These are phyloP conservation scores for Rhodotorula glutinis DNA, from an alignment of 1,284 basidiomycete species.

Conservation along the genomic window DNA sequence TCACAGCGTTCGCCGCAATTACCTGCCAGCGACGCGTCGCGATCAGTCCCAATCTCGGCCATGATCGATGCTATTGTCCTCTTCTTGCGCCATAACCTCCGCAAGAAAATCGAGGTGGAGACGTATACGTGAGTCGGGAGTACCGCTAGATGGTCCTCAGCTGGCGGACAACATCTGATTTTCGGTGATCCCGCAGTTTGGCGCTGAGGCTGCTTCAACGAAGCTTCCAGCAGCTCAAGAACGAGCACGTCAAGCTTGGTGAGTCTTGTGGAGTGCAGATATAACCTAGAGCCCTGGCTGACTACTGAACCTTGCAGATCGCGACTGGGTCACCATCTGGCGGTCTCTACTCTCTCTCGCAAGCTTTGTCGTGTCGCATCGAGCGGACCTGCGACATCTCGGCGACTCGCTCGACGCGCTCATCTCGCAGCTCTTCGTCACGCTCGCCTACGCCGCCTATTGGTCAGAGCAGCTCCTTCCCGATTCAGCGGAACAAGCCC, in stretches of 20 bases:
- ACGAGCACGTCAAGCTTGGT: conserved; percentile 26
- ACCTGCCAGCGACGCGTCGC: conserved; percentile 3
- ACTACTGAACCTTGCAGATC: conserved; percentile 15
- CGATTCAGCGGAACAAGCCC: conserved; percentile 22
- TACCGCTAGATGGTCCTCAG: too few relatives aligned
- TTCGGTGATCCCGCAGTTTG: conserved; percentile 10
- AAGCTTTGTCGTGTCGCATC: conserved; percentile 32
- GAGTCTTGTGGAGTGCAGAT: not conserved
- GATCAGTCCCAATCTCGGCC: conserved; percentile 26
- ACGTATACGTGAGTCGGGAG: conserved; percentile 29
- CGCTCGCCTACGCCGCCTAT: conserved; percentile 42
- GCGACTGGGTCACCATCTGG: conserved; percentile 43
- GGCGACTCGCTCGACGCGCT: conserved; percentile 28
- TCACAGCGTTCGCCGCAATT: conserved; percentile 37
- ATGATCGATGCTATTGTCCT: conserved; percentile 42
- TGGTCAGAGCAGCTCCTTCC: conserved; percentile 44
- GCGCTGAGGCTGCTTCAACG: conserved; percentile 31
- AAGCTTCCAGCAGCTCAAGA: conserved; percentile 37
- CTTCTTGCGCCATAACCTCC: conserved; percentile 41
- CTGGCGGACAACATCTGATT: too few relatives aligned
- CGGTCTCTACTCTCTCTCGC: conserved; percentile 38
- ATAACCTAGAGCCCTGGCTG: not conserved
- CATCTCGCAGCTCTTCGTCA: conserved; percentile 43
- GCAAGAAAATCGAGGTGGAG: conserved; percentile 39
- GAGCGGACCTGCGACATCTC: conserved; percentile 21